Percentiles rank a stretch among this genome's conserved stretches.
Evolutionary conservation across 2,329 filamentous ascomycete genomes (phyloP).

Genomic region (Keithomyces neogunnii): DNA sequence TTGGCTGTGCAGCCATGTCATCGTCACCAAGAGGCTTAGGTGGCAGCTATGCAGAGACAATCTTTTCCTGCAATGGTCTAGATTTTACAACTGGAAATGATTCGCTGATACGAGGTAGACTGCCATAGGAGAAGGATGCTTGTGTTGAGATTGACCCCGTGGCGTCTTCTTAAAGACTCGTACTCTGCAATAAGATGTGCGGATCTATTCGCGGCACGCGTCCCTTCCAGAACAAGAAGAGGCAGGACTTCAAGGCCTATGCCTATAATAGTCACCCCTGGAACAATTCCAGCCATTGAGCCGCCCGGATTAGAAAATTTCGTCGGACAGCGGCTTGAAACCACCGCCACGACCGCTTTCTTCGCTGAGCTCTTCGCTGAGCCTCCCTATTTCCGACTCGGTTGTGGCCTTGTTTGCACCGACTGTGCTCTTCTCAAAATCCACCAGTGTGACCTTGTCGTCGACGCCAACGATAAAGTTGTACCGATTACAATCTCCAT

Average conservation of each 20-base stretch:
- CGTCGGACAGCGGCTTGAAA: background rate
- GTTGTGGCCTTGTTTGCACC: background rate
- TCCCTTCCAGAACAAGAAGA: conserved; percentile 1
- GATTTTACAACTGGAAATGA: no score
- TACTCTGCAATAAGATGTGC: no score
- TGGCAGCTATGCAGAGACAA: no score
- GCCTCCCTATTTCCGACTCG: background rate
- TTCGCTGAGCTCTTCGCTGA: background rate
- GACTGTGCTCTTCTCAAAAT: background rate
- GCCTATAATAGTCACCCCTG: background rate
- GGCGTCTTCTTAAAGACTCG: no score
- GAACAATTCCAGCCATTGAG: background rate
- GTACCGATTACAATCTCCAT: background rate
- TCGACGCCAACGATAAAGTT: background rate
- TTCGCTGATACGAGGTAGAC: no score
- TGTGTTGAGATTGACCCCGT: no score
- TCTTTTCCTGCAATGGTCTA: no score
- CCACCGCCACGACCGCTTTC: background rate
- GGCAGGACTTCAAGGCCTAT: conserved; percentile 4
- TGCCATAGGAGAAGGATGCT: no score
- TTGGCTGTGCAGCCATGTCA: no score
- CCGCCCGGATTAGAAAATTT: background rate
- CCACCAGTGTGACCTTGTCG: background rate
- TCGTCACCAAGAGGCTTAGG: no score
- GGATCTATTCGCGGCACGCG: background rate